Evolutionary conservation across 805 yeast species (phyloP).

Genomic region (Kazachstania bromeliacearum): DNA sequence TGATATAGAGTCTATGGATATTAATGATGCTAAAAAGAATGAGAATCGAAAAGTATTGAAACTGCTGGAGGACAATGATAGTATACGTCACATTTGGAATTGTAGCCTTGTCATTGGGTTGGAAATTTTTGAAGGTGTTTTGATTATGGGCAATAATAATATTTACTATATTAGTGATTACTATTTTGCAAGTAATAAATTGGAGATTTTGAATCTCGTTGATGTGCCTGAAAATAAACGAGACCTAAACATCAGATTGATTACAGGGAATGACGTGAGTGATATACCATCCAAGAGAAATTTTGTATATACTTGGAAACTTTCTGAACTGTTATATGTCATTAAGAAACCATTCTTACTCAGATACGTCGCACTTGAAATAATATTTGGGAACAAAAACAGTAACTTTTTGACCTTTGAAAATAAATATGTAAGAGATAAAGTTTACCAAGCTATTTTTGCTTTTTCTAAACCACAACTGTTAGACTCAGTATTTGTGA

Average conservation of each 20-base stretch:
- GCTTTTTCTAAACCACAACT: constrained; percentile 40
- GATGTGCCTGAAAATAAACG: constrained; percentile 55
- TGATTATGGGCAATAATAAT: constrained; percentile 58
- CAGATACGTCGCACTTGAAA: constrained; percentile 72
- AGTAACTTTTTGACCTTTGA: constrained; percentile 60
- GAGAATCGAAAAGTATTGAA: constrained; percentile 66
- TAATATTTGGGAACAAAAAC: constrained; percentile 65
- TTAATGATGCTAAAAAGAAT: constrained; percentile 40
- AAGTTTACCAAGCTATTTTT: constrained; percentile 41
- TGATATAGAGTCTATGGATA: constrained; percentile 30
- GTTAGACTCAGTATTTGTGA: constrained; percentile 46
- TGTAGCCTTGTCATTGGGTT: constrained; percentile 67
- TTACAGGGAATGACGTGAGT: constrained; percentile 37
- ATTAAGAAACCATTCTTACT: constrained; percentile 68
- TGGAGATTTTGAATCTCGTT: constrained; percentile 49
- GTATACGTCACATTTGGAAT: constrained; percentile 64
- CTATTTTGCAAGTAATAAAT: constrained; percentile 40
- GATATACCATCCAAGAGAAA: constrained; percentile 12
- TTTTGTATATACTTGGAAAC: constrained; percentile 48
- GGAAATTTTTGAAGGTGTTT: constrained; percentile 64
- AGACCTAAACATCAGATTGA: constrained; percentile 60
- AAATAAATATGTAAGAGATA: constrained; percentile 45
- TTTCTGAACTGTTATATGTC: constrained; percentile 49
- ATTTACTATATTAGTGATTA: constrained; percentile 63
- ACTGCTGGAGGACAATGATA: constrained; percentile 59